These are phyloP conservation scores for Micromonas commoda DNA, from an alignment of 139 green algal genomes.

Conservation along the genomic window DNA sequence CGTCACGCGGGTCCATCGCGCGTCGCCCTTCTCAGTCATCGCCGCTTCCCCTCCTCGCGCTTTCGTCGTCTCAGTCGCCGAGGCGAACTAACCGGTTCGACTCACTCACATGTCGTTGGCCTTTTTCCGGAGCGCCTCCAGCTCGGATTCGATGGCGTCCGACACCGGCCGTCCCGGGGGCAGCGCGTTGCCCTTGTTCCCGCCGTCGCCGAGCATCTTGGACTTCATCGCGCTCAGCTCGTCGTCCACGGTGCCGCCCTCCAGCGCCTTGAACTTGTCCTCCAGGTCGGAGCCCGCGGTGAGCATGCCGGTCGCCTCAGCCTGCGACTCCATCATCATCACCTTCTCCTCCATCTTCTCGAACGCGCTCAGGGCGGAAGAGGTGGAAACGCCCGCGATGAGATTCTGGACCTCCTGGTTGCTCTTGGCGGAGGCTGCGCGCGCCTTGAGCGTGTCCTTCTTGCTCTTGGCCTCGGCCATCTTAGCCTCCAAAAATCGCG, in stretches of 20 bases:
- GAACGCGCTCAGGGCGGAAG: constrained; percentile 80
- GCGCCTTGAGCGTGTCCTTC: constrained; percentile 99
- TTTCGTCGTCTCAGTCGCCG: background rate
- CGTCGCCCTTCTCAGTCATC: background rate
- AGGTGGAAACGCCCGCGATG: constrained; percentile 66
- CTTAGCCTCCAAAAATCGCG: constrained; percentile 49
- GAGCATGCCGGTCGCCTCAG: constrained; percentile 70
- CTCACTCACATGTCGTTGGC: constrained; percentile 34
- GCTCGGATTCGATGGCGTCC: constrained; percentile 42
- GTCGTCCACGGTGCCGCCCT: constrained; percentile 80
- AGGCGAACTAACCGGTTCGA: too few relatives aligned
- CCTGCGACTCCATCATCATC: constrained; percentile 83
- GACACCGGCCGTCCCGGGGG: constrained; percentile 47
- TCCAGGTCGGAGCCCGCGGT: constrained; percentile 61
- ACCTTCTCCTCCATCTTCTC: constrained; percentile 99
- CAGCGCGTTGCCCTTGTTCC: constrained; percentile 37
- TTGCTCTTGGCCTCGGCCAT: constrained; percentile 84
- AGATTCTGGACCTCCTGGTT: constrained; percentile 37
- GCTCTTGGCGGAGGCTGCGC: constrained; percentile 81
- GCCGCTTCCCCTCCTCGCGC: background rate
- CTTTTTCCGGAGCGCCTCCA: constrained; percentile 44
- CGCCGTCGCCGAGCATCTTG: constrained; percentile 46
- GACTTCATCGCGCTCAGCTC: constrained; percentile 80
- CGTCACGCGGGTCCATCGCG: background rate
- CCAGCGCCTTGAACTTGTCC: constrained; percentile 71